Evolutionary conservation across 2,329 filamentous ascomycete genomes (phyloP).

Genomic region (Paracoccidioides lutzii): DNA sequence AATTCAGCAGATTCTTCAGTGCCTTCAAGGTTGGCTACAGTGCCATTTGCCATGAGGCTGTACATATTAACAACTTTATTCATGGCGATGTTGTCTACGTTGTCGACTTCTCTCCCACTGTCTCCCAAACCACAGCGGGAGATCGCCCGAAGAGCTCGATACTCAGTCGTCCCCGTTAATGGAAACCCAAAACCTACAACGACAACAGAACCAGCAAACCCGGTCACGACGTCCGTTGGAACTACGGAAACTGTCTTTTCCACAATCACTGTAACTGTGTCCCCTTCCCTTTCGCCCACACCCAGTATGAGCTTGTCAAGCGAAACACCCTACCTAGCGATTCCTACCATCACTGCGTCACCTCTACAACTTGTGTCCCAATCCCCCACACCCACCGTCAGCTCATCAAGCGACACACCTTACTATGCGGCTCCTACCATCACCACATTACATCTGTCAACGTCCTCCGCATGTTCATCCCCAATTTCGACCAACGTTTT

Average conservation of each 20-base stretch:
- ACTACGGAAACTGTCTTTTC: constrained; percentile 8
- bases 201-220: background rate
- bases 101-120: background rate
- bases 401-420: background rate
- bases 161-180: constrained; percentile 14
- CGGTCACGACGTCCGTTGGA: constrained; percentile 9
- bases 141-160: constrained; percentile 6
- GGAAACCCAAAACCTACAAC: constrained; percentile 7
- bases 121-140: background rate
- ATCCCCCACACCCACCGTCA: background rate
- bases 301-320: background rate
- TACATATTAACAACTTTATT: constrained; percentile 12
- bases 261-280: constrained; percentile 5
- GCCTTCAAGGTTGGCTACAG: background rate
- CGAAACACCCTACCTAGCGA: background rate
- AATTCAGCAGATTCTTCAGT: background rate
- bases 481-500: background rate
- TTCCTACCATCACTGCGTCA: background rate
- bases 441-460: background rate
- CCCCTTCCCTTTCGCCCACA: background rate
- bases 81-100: constrained; percentile 4
- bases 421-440: background rate
- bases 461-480: background rate
- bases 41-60: background rate
- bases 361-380: background rate